Evolutionary conservation across 75 land plant genomes (phyloP), one percentile per base, ranked within the genome.

Genomic region (Isoetes taiwanensis): DNA sequence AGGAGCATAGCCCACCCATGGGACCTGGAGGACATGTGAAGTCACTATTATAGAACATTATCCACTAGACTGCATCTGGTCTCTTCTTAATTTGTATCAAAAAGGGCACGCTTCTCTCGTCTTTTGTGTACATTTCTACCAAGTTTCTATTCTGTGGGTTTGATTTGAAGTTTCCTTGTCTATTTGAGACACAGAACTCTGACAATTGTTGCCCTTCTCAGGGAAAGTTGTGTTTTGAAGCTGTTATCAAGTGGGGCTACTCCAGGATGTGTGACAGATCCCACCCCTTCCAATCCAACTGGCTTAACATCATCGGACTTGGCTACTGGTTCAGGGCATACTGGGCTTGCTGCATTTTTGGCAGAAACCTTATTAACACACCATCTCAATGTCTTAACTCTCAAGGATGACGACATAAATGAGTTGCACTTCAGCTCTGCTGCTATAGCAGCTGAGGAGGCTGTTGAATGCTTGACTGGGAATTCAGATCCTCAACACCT

Each of bases 311-410:
- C 83, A 65, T 76, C 80, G 28, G 91, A 86, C 65, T 28, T 86
- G 52, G 91, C 91, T 54, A 70, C 58, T 5, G 56, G 38, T 20
- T 43, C 63, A 5, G 85, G 86, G 12, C 63, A 77, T 68, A 83
- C 82, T 20, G 91, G 91, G 5, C 41, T 86, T 32, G 86, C 76
- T 10, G 91, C 83, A 30, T 86, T 74, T 74, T 79, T 86, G 63
- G 79, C 86, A 27, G 91, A 82, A 38, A 65, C 76, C 41, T 61
- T 64, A 10, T 58, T 86, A 31, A 60, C 75, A 55, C 52, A 58
- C 59, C 91, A 86, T 21, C 80, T 86, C 52, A 27, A 61, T 17
- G 28, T 41, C 9, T 53, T 67, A 1, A 67, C 69, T 26, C 55
- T 67, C 17, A 42, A 41, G 30, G 55, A 61, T 28, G 41, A 32